Conservation (phyloP, 768 basidiomycete species). For the Podaxis pistillaris region DNA sequence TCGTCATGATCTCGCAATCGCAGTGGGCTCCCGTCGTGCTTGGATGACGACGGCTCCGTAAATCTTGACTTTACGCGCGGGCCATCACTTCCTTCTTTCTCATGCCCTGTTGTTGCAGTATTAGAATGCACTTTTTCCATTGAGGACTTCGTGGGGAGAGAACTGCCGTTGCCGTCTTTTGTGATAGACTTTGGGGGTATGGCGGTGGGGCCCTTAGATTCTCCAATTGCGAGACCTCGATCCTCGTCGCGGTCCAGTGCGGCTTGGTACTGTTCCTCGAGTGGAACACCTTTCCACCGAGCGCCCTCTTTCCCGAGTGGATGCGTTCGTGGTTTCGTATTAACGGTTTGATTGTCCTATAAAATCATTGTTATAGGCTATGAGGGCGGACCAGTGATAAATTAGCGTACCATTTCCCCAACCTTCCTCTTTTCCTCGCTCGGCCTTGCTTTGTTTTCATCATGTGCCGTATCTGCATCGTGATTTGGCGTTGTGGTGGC, state of each 20-base stretch:
- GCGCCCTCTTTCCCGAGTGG: slow-evolving; percentile 2
- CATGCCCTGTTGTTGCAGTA: slow-evolving; percentile 6
- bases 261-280: not conserved
- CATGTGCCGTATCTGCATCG: not conserved
- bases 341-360: not conserved
- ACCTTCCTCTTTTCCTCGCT: not conserved
- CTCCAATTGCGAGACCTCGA: not conserved
- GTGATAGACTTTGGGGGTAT: not conserved
- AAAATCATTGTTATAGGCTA: not conserved
- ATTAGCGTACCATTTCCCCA: not conserved
- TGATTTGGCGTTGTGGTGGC: not conserved
- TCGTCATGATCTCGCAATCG: not conserved
- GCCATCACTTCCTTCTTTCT: not conserved
- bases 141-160: not conserved
- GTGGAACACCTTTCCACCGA: slow-evolving; percentile 2
- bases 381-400: not conserved
- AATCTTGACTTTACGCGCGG: not conserved
- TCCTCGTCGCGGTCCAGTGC: not conserved
- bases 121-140: not conserved
- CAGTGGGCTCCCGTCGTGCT: not conserved
- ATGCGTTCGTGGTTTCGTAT: slow-evolving; percentile 3
- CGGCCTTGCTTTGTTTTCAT: not conserved
- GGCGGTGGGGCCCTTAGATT: not conserved
- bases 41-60: not conserved
- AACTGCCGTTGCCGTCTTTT: not conserved